Base-by-base conservation (phyloP, 768 basidiomycete species). In the Phaffia australis region DNA sequence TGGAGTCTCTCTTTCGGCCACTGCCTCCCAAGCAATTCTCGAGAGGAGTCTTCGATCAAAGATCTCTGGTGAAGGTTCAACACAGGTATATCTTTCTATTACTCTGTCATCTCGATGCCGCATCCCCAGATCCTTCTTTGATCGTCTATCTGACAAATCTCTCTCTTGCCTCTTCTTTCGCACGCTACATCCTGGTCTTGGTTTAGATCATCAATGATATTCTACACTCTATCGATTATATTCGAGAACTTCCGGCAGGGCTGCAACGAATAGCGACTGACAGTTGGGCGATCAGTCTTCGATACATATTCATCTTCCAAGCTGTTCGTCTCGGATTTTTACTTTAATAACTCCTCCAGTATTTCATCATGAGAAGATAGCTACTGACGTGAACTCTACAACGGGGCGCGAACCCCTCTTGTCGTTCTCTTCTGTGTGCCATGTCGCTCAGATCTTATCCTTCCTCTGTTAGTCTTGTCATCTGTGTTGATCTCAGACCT, bases 1-100 rank as follows among this genome's bases (percentile, higher is more conserved):
- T 63, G 95, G 94, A 47, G 94, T 99, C 63, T 88, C 88, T 72
- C 79, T 93, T 56, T 85, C 85, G 71, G 88, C 90, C 25, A 86
- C 89, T 0, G 75, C 98, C 30, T 78, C 93, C 42, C 94, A 99
- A 76, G 82, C 83, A 6, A 81, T 94, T 47, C 80, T 99, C 50
- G 77, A 85, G 32, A 76, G 79, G 57, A 83, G 88, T 73, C 79
- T 99, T 63, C 82, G 83, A 65, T 77, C 81, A 69, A 82, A 85
- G 60, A 93, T 99, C 71, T 82, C 80, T 7, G 93, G 89, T 0
- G 84, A 87, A 55, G 82, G 81, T 64, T 82, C 93, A 63, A 79
- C 79, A 71, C 79, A 88, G 79, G 88, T 87, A 71, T 78, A 84
- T 50, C 52, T 58, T 32, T 23, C 32, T 23, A 23, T 19, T 8